Evolutionary conservation across 2,329 filamentous ascomycete species (phyloP), one percentile per base, ranked within the genome.

Genomic region (Xylaria sp.): DNA sequence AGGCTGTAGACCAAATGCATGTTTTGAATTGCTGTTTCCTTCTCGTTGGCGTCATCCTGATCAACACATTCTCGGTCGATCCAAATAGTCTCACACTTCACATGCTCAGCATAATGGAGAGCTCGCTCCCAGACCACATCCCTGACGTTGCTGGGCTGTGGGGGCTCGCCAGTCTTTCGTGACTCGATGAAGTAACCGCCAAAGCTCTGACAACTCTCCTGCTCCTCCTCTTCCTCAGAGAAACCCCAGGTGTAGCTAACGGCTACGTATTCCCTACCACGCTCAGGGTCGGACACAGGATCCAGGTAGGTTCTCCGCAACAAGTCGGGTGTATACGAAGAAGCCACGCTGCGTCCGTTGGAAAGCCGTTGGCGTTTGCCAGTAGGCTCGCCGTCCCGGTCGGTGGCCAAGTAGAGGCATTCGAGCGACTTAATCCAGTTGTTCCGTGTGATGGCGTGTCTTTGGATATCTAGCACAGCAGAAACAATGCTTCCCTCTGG

Each of bases 1-100:
- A 71, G 64, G 47, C 62, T 67, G 57, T 73, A 73, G 52, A 73
- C 71, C 33, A 72, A 48, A 57, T 73, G 71, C 71, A 73, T 73
- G 47, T 68, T 72, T 51, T 73, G 71, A 35, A 73, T 72, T 31
- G 70, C 71, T 9, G 63, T 62, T 43, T 70, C 68, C 53, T 72
- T 67, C 49, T 70, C 69, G 13, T 62, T 65, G 48, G 62, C 52
- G 29, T 73, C 59, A 0, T 68, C 62, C 54, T 72, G 71, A 38
- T 73, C 67, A 44, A 73, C 59, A 37, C 71, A 73, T 54, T 73
- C 71, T 49, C 65, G 62, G 47, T 73, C 71, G 47, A 73, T 69
- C 71, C 71, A 73, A 25, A 73, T 67, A 25, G 70, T 65, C 6
- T 68, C 57, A 65, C 71, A 73, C 25, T 59, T 64, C 25, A 69